Evolutionary conservation across 257 asterid species (phyloP).

Genomic region (Nicotiana tomentosiformis): DNA sequence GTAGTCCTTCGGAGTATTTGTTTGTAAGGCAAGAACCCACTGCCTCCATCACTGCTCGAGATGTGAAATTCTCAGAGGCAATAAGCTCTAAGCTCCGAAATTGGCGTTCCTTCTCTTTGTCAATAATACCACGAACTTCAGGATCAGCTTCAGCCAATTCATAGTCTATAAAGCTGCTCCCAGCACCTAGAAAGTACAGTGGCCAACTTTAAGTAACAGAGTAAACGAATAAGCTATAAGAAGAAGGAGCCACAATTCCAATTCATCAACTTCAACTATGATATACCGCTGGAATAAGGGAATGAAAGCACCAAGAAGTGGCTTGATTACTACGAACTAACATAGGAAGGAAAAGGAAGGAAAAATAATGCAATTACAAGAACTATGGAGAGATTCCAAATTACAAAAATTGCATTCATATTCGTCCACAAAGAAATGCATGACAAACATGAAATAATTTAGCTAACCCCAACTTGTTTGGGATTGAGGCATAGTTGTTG

Average conservation of each 20-base stretch:
- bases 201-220: background rate
- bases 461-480: too few relatives aligned
- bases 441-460: background rate
- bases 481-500: too few relatives aligned
- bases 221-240: background rate
- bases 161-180: slow-evolving; percentile 52
- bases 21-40: slow-evolving; percentile 98
- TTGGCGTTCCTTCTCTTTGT: slow-evolving; percentile 81
- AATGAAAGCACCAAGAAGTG: background rate
- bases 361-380: background rate
- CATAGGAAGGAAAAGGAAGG: background rate
- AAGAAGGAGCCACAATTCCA: background rate
- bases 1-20: slow-evolving; percentile 92
- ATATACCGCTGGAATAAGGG: background rate
- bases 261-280: background rate
- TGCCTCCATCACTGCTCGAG: slow-evolving; percentile 99
- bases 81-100: slow-evolving; percentile 85
- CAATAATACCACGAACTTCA: slow-evolving; percentile 61
- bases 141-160: slow-evolving; percentile 70
- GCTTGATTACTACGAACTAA: background rate
- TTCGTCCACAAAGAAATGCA: background rate
- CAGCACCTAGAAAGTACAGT: slow-evolving; percentile 35
- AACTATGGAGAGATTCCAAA: background rate
- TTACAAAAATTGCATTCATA: background rate
- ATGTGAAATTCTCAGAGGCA: slow-evolving; percentile 95